Evolutionary conservation across 768 basidiomycete species (phyloP).

Genomic region (Auriscalpium vulgare): DNA sequence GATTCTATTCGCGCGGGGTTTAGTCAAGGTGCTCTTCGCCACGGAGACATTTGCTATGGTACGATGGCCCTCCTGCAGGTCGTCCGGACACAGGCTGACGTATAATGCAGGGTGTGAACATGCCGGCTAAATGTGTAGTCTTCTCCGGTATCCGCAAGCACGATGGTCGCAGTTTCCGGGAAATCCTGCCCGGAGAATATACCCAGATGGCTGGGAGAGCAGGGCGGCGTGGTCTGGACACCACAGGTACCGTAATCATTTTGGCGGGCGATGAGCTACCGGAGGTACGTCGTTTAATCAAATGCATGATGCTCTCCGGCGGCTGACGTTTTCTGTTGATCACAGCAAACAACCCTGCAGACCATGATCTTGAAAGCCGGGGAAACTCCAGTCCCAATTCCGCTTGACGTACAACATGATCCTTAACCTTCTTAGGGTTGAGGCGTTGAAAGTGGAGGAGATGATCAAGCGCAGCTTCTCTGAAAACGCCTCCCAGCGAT

Average conservation of each 20-base stretch:
- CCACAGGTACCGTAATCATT: constrained; percentile 94
- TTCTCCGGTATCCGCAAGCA: constrained; percentile 94
- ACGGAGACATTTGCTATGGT: constrained; percentile 99
- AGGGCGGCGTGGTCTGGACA: constrained; percentile 89
- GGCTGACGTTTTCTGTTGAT: neutral
- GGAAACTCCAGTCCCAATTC: constrained; percentile 92
- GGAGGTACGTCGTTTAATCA: constrained; percentile 44
- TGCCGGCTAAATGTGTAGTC: constrained; percentile 96
- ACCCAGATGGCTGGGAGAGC: constrained; percentile 99
- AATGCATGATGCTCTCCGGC: neutral
- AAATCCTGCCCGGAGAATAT: constrained; percentile 86
- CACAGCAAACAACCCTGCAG: constrained; percentile 64
- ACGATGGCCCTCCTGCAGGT: constrained; percentile 16
- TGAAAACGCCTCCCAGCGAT: constrained; percentile 89
- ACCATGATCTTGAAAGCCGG: constrained; percentile 89
- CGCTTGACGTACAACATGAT: constrained; percentile 99
- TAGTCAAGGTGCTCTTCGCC: constrained; percentile 95
- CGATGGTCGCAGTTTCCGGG: constrained; percentile 87
- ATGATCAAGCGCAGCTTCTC: constrained; percentile 99
- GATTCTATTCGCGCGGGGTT: constrained; percentile 87
- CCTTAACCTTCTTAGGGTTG: constrained; percentile 89
- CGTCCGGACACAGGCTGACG: neutral
- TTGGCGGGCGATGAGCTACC: constrained; percentile 78
- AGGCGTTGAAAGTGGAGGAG: constrained; percentile 93
- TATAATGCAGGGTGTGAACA: constrained; percentile 81